Percentiles rank a stretch among this genome's conserved stretches.
These are phyloP conservation scores for Macrolepiota albuminosa DNA, from an alignment of 768 basidiomycete genomes.

Conservation along the genomic window DNA sequence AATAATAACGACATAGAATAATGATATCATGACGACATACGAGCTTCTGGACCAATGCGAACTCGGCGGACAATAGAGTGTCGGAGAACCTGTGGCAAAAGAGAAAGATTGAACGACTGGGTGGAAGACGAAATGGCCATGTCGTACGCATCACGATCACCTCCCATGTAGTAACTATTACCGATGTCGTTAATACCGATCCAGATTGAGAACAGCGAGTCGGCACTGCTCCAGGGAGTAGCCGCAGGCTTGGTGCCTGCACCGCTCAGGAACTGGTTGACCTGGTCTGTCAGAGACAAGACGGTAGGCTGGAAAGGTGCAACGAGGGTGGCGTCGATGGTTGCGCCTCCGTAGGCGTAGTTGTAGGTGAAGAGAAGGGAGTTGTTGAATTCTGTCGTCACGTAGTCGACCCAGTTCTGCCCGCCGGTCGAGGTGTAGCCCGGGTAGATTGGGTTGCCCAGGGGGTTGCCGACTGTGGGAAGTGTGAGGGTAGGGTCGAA, in stretches of 20 bases:
- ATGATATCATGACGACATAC: conserved; percentile 25
- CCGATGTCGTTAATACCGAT: too few relatives aligned
- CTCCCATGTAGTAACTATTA: too few relatives aligned
- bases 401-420: conserved; percentile 56
- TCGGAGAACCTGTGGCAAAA: conserved; percentile 34
- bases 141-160: too few relatives aligned
- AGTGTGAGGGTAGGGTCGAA: conserved; percentile 37
- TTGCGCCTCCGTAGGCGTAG: conserved; percentile 64
- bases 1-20: not conserved
- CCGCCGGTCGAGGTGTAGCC: conserved; percentile 52
- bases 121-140: too few relatives aligned
- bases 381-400: conserved; percentile 47
- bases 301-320: conserved; percentile 47
- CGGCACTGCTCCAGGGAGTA: too few relatives aligned
- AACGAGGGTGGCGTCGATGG: conserved; percentile 56
- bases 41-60: conserved; percentile 44
- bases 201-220: too few relatives aligned
- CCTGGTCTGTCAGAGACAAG: conserved; percentile 54
- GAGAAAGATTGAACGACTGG: too few relatives aligned
- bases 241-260: too few relatives aligned
- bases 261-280: conserved; percentile 45
- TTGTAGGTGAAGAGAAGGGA: conserved; percentile 26
- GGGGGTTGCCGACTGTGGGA: conserved; percentile 40
- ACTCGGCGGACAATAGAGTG: conserved; percentile 43
- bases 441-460: conserved; percentile 19